Evolutionary conservation across 257 asterid genomes (phyloP), one percentile per base, ranked within the genome.

Genomic region (Cordia subcordata): DNA sequence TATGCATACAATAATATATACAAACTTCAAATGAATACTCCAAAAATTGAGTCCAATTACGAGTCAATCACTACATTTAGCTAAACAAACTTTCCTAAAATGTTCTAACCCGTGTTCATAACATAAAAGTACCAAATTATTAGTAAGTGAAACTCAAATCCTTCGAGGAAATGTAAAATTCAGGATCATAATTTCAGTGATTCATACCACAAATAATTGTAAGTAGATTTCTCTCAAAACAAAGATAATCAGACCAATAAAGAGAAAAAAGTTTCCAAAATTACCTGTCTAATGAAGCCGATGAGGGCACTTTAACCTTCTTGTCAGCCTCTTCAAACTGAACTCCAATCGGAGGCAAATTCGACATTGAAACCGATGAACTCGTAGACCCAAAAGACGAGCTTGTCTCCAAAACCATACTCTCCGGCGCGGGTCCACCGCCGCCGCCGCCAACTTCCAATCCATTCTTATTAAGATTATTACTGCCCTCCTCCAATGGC

Each of bases 231-330:
- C 6, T 27, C 35, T 27, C 35, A 27, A 27, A 27, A 27, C 3
- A 40, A 35, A 6, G 45, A 14, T 11, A 5, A 23, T 21, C 4
- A 61, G 27, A 37, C 33, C 32, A 5, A 52, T 14, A 18, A 8
- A 4, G 37, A 15, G 42, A 5, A 13, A 4, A 13, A 4, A 13
- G 13, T 54, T 15, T 10, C 12, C 45, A 45, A 14, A 54, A 65
- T 16, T 71, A 91, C 98, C 95, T 91, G 5, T 85, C 94, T 49
- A 88, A 4, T 14, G 94, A 87, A 54, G 90, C 78, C 13, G 94
- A 78, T 17, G 94, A 82, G 22, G 88, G 80, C 55, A 79, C 85
- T 70, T 82, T 84, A 22, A 68, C 65, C 72, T 53, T 84, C 70
- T 73, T 76, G 61, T 80, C 90, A 42, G 47, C 18, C 18, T 21